Evolutionary conservation across 768 basidiomycete species (phyloP), one percentile per base, ranked within the genome.

Genomic region (Chlorophyllum brunneum): DNA sequence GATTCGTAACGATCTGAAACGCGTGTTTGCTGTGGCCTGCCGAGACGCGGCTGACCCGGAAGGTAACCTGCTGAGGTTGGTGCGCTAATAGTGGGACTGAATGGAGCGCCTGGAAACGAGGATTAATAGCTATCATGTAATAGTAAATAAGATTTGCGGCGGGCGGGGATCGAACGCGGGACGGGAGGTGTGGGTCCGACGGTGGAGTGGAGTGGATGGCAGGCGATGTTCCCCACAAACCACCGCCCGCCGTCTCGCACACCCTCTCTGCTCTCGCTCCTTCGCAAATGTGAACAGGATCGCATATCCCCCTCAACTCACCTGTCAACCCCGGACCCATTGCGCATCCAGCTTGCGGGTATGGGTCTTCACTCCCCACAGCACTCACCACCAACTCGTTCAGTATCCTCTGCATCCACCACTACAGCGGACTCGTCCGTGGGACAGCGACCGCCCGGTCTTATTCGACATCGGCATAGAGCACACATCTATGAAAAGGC

Each of bases 161-260:
- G 50, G 46, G 42, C 55, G 51, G 48, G 51, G 34, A 48, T 41
- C 50, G 51, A 34, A 51, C 30, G 51, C 41, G 41, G 22, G 8
- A 46, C 26, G 27, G 10, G 4, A 5, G 20, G 3, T 27, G 18
- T 33, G 45, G 23, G 45, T 26, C 23, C 29, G 22, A 20, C 45
- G 30, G 18, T 47, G 7, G 4, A 13, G 24, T 4, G 30, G 31
- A n/a, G n/a, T n/a, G n/a, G n/a, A n/a, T n/a, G n/a, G n/a, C n/a
- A n/a, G n/a, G n/a, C n/a, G n/a, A n/a, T n/a, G n/a, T n/a, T 41
- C 48, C 2, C 10, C 48, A 15, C 47, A 48, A 9, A 30, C 33
- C 40, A 27, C 18, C 26, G 49, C 10, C 39, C 49, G 3, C 30
- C 49, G 7, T 51, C 49, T 16, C 49, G 49, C 30, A 51, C 40